phyloP scores from a whole-genome alignment of 257 asterid species.

The Thymus mandschuricus region DNA sequence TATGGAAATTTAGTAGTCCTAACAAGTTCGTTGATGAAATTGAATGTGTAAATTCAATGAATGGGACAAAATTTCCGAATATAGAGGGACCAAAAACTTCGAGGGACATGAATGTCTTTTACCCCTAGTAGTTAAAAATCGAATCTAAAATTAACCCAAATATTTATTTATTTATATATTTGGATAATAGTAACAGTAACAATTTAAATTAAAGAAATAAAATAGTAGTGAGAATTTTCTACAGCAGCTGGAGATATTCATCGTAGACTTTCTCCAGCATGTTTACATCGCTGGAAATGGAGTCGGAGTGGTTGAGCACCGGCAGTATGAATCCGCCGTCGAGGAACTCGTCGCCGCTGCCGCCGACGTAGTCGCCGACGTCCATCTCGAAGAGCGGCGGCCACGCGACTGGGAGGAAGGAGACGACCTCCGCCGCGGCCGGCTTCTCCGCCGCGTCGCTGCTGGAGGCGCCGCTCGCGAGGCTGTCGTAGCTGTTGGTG shows the following conservation, averaged over 20 bases:
- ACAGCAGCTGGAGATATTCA: slow-evolving; percentile 64
- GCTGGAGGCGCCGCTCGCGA: slow-evolving; percentile 37
- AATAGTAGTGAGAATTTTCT: background rate
- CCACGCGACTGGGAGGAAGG: slow-evolving; percentile 27
- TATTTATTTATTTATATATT: background rate
- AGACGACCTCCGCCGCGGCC: slow-evolving; percentile 26
- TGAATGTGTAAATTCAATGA: background rate
- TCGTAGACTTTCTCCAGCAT: slow-evolving; percentile 55
- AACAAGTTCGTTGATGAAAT: background rate
- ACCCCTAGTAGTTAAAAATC: background rate
- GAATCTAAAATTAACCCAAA: background rate
- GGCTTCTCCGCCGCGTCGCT: slow-evolving; percentile 27
- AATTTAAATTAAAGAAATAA: background rate
- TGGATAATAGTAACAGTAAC: too few relatives aligned
- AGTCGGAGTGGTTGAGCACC: slow-evolving; percentile 29
- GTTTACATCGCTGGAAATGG: slow-evolving; percentile 29
- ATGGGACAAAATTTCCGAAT: background rate
- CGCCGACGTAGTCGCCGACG: background rate
- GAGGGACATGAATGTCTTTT: slow-evolving; percentile 1
- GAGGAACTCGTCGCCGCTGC: slow-evolving; percentile 1
- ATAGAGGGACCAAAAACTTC: background rate
- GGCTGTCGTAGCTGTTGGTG: slow-evolving; percentile 45
- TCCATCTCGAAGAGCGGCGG: slow-evolving; percentile 42
- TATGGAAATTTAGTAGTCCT: too few relatives aligned
- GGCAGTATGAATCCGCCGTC: background rate